These are phyloP conservation scores for Trichosporon inkin DNA, from an alignment of 1,284 basidiomycete species.

Conservation along the genomic window DNA sequence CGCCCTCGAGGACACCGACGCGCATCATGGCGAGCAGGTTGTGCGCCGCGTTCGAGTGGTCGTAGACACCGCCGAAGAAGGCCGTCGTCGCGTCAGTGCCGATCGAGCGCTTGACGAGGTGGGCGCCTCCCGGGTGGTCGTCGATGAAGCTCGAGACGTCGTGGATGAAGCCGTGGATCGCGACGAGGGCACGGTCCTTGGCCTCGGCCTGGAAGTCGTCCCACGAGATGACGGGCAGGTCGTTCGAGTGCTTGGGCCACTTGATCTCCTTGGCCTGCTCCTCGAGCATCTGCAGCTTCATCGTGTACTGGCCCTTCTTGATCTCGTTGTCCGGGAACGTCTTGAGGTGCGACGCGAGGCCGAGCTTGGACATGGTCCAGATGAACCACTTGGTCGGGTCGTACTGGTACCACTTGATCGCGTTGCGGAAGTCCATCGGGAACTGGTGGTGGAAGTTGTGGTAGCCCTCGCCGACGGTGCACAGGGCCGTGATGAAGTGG, in stretches of 20 bases:
- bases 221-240: constrained; percentile 79
- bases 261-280: constrained; percentile 64
- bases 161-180: constrained; percentile 85
- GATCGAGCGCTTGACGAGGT: constrained; percentile 60
- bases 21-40: constrained; percentile 78
- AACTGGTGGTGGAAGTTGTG: constrained; percentile 95
- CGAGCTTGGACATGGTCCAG: constrained; percentile 60
- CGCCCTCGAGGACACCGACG: constrained; percentile 78
- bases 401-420: constrained; percentile 88
- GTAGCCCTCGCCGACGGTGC: constrained; percentile 88
- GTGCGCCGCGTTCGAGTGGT: constrained; percentile 88
- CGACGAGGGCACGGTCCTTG: constrained; percentile 68
- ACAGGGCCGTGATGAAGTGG: constrained; percentile 79
- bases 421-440: constrained; percentile 91
- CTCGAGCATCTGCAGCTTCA: constrained; percentile 80
- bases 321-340: constrained; percentile 92
- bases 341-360: constrained; percentile 81
- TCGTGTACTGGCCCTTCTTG: constrained; percentile 82
- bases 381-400: constrained; percentile 81
- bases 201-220: constrained; percentile 71
- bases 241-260: constrained; percentile 63
- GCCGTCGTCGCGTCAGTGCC: constrained; percentile 85
- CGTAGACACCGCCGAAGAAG: constrained; percentile 91
- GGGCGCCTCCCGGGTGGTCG: constrained; percentile 79
- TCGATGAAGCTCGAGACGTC: constrained; percentile 81